phyloP scores from a whole-genome alignment of 2,329 filamentous ascomycete genomes.

The Colletotrichum phormii region DNA sequence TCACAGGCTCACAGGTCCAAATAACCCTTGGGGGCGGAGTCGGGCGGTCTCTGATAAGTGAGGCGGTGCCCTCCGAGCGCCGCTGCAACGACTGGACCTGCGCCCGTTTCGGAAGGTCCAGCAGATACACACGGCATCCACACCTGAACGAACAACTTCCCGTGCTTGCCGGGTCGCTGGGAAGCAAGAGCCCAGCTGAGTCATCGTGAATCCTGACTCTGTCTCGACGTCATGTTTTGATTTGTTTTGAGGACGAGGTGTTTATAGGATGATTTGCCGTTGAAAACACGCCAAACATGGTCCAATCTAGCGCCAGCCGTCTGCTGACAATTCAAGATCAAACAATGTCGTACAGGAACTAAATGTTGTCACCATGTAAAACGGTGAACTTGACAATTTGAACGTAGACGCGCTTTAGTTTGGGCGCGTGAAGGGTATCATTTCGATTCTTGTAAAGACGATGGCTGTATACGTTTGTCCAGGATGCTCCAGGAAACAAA shows the following conservation, averaged over 20 bases:
- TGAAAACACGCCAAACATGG: not conserved
- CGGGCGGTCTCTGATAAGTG: constrained; percentile 17
- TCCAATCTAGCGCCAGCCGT: not conserved
- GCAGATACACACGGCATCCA: not conserved
- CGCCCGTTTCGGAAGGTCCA: constrained; percentile 30
- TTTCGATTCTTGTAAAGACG: not conserved
- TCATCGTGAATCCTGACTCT: constrained; percentile 17
- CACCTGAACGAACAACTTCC: constrained; percentile 2
- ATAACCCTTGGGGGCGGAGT: not conserved
- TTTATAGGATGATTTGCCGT: not conserved
- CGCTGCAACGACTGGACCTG: constrained; percentile 7
- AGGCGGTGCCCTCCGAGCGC: constrained; percentile 29
- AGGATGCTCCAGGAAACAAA: not conserved
- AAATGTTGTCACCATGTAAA: not conserved
- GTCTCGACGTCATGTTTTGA: constrained; percentile 10
- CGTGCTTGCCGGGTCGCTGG: constrained; percentile 12
- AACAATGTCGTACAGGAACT: not conserved
- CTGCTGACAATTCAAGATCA: not conserved
- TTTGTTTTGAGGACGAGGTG: not conserved
- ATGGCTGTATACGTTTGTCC: not conserved
- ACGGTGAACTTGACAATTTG: not conserved
- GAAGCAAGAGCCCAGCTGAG: not conserved
- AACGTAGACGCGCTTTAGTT: not conserved
- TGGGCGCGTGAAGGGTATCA: constrained; percentile 2
- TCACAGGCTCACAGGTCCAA: not conserved